These are phyloP conservation scores for Suillus hirtellus DNA, from an alignment of 768 basidiomycete species.

Conservation along the genomic window DNA sequence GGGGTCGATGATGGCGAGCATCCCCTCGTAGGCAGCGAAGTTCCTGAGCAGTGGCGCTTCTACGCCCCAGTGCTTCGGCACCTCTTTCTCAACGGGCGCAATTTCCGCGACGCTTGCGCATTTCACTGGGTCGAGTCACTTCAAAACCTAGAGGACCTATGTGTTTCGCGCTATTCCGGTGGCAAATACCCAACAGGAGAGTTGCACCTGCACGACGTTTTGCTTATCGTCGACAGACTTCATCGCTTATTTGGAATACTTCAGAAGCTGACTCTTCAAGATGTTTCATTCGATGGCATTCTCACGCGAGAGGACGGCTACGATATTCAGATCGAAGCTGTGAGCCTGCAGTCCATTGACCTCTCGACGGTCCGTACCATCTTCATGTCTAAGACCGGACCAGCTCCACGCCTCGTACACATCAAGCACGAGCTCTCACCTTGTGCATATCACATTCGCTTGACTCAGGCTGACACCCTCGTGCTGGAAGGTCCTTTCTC, in stretches of 20 bases:
- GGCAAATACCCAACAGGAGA: constrained; percentile 5
- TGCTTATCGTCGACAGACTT: background rate
- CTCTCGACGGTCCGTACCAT: constrained; percentile 36
- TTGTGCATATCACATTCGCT: background rate
- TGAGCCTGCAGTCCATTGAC: constrained; percentile 7
- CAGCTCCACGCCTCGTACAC: constrained; percentile 29
- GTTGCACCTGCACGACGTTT: constrained; percentile 2
- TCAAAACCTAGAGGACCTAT: background rate
- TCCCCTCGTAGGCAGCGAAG: background rate
- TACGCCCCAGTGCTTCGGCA: constrained; percentile 3
- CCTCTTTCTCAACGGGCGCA: constrained; percentile 12
- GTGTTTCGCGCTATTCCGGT: constrained; percentile 1
- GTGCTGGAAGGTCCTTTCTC: constrained; percentile 1
- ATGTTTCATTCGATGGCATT: background rate
- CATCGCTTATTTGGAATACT: background rate
- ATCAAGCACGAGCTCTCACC: background rate
- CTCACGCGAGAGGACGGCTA: background rate
- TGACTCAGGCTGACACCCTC: constrained; percentile 3
- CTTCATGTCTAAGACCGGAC: constrained; percentile 60
- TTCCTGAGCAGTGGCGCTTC: constrained; percentile 8
- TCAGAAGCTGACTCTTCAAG: constrained; percentile 6
- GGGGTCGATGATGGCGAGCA: constrained; percentile 12
- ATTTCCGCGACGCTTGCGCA: constrained; percentile 10
- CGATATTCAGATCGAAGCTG: constrained; percentile 12
- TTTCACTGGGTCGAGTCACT: background rate